Evolutionary conservation across 345 rosid species (phyloP), one percentile per base, ranked within the genome.

Genomic region (Isatis tinctoria): DNA sequence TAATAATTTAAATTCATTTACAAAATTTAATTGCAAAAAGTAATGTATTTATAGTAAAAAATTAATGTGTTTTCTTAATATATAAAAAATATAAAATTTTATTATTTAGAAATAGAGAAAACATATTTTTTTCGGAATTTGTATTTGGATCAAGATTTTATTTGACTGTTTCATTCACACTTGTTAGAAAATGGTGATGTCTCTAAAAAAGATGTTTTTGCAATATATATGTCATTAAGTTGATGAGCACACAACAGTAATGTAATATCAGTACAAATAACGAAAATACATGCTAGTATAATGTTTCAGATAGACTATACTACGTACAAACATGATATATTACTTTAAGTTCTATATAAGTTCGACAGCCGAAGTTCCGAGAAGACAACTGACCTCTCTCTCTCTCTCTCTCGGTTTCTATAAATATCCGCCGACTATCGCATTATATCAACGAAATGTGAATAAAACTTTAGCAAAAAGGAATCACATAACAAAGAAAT

Each of bases 381-480:
- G 74, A 69, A 60, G 49, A 49, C 49, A 60, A 4, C 10, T 70
- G 8, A 11, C 5, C 4, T 58, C 27, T 64, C 26, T 30, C 17
- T 60, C 65, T 70, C 28, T 48, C 6, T 67, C 53, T 65, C 52
- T 26, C 12, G 14, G 67, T 43, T 65, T 49, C 79, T 67, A 75
- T 75, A 67, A 75, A 67, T 59, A 60, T 36, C 33, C 8, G 44
- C 35, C 54, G 37, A 54, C 30, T 39, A 51, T 20, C 45, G n/a
- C 63, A 59, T 60, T 49, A 32, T n/a, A 47, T 58, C 51, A 22
- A 26, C 30, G 52, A 35, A 60, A 45, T 57, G 56, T 53, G 47
- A 64, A 39, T 51, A 44, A 72, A 72, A 27, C 56, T 9, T 9
- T n/a, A 49, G 16, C 14, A 58, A 9, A 27, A 58, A 74, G 14